Conservation (phyloP, 2,329 filamentous ascomycete genomes). For the Colletotrichum sp. region DNA sequence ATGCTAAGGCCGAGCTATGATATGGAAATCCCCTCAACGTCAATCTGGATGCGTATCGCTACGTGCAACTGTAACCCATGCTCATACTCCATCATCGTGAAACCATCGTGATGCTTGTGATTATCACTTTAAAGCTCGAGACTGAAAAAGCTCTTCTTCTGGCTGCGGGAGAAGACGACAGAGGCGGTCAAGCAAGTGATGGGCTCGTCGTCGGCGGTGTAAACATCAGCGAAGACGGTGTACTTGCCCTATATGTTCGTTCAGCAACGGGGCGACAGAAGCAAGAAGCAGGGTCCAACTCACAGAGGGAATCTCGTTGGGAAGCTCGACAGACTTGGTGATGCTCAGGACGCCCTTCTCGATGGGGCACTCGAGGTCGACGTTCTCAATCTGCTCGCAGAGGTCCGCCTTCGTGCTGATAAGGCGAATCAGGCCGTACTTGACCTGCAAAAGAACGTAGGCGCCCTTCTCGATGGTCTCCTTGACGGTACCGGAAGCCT, state of each 20-base stretch:
- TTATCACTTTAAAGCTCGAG: conserved; percentile 41
- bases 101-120: neutral
- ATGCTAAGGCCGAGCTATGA: conserved; percentile 20
- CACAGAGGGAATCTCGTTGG: conserved; percentile 87
- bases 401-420: conserved; percentile 82
- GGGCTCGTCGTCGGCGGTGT: conserved; percentile 71
- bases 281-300: conserved; percentile 38
- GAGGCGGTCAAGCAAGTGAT: conserved; percentile 88
- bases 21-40: neutral
- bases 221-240: conserved; percentile 86
- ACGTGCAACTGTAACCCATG: conserved; percentile 15
- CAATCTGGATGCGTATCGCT: conserved; percentile 10
- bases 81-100: conserved; percentile 15
- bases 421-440: conserved; percentile 91
- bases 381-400: conserved; percentile 87
- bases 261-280: conserved; percentile 22
- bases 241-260: conserved; percentile 74
- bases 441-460: conserved; percentile 83
- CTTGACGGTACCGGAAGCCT: conserved; percentile 76
- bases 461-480: conserved; percentile 78
- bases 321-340: conserved; percentile 83
- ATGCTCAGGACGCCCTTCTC: conserved; percentile 77
- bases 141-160: conserved; percentile 38
- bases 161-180: conserved; percentile 62
- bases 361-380: conserved; percentile 88